Percentiles rank a stretch among this genome's conserved stretches.
These are phyloP conservation scores for Tilletia caries DNA, from an alignment of 1,284 basidiomycete species.

Conservation along the genomic window DNA sequence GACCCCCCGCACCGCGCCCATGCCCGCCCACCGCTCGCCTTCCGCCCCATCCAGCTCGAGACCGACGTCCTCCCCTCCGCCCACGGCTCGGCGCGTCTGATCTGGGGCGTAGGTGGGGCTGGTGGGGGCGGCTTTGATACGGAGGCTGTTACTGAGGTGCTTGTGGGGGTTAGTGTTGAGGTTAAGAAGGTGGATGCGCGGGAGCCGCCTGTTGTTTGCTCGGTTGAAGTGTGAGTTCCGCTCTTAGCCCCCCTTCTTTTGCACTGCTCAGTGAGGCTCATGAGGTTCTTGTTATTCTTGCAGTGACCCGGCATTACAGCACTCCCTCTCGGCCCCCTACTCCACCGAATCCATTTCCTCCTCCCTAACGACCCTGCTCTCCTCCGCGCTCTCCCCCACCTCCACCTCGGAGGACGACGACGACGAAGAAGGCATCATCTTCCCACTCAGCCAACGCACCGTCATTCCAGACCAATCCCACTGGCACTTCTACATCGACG, in stretches of 20 bases:
- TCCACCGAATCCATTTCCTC: neutral
- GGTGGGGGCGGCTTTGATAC: neutral
- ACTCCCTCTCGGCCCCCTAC: neutral
- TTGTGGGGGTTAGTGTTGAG: constrained; percentile 46
- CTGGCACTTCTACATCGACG: constrained; percentile 46
- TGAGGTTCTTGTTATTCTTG: neutral
- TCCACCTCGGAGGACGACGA: neutral
- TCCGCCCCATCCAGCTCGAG: constrained; percentile 36
- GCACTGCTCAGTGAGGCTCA: too few species aligned
- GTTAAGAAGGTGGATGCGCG: constrained; percentile 28
- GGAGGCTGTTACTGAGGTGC: constrained; percentile 31
- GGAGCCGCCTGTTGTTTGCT: constrained; percentile 9
- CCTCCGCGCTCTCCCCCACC: neutral
- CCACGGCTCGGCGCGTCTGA: constrained; percentile 39
- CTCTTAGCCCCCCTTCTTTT: neutral
- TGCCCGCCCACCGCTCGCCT: constrained; percentile 31
- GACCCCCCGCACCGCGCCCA: constrained; percentile 39
- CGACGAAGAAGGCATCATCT: neutral
- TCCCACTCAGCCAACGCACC: neutral
- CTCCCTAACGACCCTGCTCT: constrained; percentile 15
- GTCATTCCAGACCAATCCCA: constrained; percentile 8
- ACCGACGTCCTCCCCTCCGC: constrained; percentile 33
- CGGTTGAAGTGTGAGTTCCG: constrained; percentile 10
- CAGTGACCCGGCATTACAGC: constrained; percentile 19
- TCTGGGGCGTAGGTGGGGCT: constrained; percentile 27